Conservation (phyloP, 2,329 filamentous ascomycete genomes). For the Elsinoe ampelina region DNA sequence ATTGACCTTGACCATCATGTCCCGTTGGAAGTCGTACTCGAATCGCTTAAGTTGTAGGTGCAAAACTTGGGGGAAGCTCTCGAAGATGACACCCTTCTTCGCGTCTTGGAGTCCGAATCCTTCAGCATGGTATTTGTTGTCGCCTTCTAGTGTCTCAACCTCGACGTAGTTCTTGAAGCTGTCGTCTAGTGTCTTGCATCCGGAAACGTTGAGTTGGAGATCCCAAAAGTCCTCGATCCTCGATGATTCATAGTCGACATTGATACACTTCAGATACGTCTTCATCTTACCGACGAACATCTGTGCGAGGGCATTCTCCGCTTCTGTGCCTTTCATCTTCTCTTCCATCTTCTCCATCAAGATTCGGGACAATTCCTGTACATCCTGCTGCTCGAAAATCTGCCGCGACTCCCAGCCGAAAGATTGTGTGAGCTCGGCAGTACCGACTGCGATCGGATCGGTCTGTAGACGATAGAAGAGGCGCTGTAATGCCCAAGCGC, state of each 20-base stretch:
- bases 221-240: slow-evolving; percentile 98
- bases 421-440: slow-evolving; percentile 86
- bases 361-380: slow-evolving; percentile 91
- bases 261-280: slow-evolving; percentile 97
- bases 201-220: slow-evolving; percentile 91
- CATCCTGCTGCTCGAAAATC: slow-evolving; percentile 97
- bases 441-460: slow-evolving; percentile 71
- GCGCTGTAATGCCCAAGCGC: slow-evolving; percentile 80
- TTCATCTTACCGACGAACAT: slow-evolving; percentile 98
- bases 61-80: slow-evolving; percentile 84
- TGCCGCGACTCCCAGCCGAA: slow-evolving; percentile 98
- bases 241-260: slow-evolving; percentile 95
- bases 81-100: slow-evolving; percentile 95
- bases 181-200: slow-evolving; percentile 84
- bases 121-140: slow-evolving; percentile 96
- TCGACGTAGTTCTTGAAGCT: slow-evolving; percentile 96
- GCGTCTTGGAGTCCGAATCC: slow-evolving; percentile 90
- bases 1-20: slow-evolving; percentile 99
- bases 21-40: slow-evolving; percentile 91
- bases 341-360: slow-evolving; percentile 96
- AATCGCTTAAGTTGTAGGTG: slow-evolving; percentile 96
- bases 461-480: slow-evolving; percentile 94
- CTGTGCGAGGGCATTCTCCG: slow-evolving; percentile 76
- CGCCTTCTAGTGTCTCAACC: slow-evolving; percentile 92
- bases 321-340: slow-evolving; percentile 93